A percentile compares a stretch with the other conserved stretches of the same genome.
These are phyloP conservation scores for Phialophora expanda DNA, from an alignment of 2,329 filamentous ascomycete species.

Conservation along the genomic window DNA sequence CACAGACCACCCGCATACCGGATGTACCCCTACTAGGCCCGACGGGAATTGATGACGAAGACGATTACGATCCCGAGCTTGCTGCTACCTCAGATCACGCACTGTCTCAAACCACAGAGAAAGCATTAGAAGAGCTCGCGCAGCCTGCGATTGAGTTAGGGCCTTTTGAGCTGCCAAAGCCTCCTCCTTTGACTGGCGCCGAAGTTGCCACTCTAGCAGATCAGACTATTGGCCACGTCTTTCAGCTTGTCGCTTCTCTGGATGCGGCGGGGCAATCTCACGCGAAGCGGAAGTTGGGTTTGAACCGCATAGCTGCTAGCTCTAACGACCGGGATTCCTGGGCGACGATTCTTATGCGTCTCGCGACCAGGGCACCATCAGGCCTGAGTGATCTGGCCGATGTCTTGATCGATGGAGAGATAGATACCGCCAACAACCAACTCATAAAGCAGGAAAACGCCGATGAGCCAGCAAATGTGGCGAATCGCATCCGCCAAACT, in stretches of 20 bases:
- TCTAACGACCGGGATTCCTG: conserved; percentile 86
- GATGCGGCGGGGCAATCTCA: conserved; percentile 62
- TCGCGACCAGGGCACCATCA: conserved; percentile 78
- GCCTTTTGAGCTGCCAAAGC: conserved; percentile 78
- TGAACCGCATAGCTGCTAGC: conserved; percentile 82
- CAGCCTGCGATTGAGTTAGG: conserved; percentile 64
- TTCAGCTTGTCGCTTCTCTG: conserved; percentile 74
- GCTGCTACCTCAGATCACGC: conserved; percentile 76
- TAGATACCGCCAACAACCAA: conserved; percentile 29
- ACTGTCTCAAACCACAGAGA: conserved; percentile 69
- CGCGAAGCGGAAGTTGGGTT: conserved; percentile 66
- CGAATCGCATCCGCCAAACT: conserved; percentile 75
- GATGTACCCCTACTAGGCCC: conserved; percentile 46
- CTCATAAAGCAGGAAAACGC: conserved; percentile 43
- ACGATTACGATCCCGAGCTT: conserved; percentile 91
- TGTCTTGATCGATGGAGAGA: conserved; percentile 55
- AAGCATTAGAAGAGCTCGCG: conserved; percentile 53
- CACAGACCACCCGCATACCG: conserved; percentile 39
- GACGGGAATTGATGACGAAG: conserved; percentile 77
- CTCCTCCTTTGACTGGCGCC: conserved; percentile 72
- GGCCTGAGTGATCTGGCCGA: conserved; percentile 71
- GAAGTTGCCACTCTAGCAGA: conserved; percentile 76
- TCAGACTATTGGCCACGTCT: conserved; percentile 75
- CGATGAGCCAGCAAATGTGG: conserved; percentile 43
- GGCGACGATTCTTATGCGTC: conserved; percentile 82